Evolutionary conservation across 2,329 filamentous ascomycete species (phyloP), one percentile per base, ranked within the genome.

Genomic region (Mollisiaceae sp.): DNA sequence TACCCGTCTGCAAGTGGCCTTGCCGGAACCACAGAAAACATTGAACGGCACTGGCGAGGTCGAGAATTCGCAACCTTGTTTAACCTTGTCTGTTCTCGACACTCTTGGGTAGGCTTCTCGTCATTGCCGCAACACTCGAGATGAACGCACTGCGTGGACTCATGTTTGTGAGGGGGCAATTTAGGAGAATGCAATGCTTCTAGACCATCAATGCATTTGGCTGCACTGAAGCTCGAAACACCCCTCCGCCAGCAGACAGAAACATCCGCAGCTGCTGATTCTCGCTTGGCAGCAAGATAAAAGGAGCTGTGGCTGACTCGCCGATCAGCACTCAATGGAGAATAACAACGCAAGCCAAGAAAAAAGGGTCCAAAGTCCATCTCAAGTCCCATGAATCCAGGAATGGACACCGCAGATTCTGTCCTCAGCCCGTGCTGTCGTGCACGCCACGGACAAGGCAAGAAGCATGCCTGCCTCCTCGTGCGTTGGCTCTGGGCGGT

Each of bases 41-140:
- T 41, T 24, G 12, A 60, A 52, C 45, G 59, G 59, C 38, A 52
- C 24, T 38, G 43, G n/a, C n/a, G n/a, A n/a, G n/a, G n/a, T n/a
- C n/a, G 27, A 52, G 59, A 38, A 14, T 38, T 50, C 14, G 32
- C n/a, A 47, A 2, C 43, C 59, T 24, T 60, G 45, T 50, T 24
- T 24, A 27, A 24, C 20, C 41, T 43, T 11, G 39, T 38, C 27
- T 15, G 32, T 22, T 32, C 15, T 52, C 38, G 43, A 50, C 4
- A 35, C 32, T 32, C 12, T 52, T 11, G 22, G 24, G 45, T 12
- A 32, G 27, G 27, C 6, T 38, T 52, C 32, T 60, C 43, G 41
- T 50, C 45, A 36, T 60, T 4, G 27, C 12, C n/a, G 20, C 59
- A 47, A 20, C 41, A 22, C 27, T 56, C 12, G 20, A 20, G 32